Evolutionary conservation across 768 basidiomycete genomes (phyloP).

Genomic region (Serendipita sp.): DNA sequence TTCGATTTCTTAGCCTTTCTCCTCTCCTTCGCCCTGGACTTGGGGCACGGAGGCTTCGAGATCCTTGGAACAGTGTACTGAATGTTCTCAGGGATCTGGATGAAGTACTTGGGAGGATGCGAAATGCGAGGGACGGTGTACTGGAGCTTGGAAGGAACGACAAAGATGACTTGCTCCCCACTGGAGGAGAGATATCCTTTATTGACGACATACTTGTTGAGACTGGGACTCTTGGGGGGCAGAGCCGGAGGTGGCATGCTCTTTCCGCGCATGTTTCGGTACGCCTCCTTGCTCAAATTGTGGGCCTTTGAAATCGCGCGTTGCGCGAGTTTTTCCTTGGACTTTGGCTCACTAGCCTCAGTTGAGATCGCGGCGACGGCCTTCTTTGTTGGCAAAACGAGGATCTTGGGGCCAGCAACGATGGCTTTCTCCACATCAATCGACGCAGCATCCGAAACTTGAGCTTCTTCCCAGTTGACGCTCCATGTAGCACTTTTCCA

Average conservation of each 20-base stretch:
- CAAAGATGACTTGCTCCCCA: background rate
- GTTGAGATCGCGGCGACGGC: background rate
- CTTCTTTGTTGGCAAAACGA: background rate
- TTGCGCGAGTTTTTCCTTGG: background rate
- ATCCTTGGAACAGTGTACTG: background rate
- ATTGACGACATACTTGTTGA: background rate
- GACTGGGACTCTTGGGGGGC: background rate
- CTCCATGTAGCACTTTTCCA: background rate
- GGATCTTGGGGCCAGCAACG: background rate
- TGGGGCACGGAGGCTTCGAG: background rate
- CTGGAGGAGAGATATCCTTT: background rate
- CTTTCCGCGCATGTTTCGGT: background rate
- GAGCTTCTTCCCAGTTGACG: background rate
- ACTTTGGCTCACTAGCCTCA: background rate
- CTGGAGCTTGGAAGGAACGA: background rate
- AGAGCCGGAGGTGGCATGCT: background rate
- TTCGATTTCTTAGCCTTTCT: background rate
- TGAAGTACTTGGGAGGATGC: background rate
- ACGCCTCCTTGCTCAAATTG: background rate
- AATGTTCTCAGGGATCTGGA: slow-evolving; percentile 6
- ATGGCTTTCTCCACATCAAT: background rate
- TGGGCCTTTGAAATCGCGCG: background rate
- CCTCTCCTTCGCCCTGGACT: background rate
- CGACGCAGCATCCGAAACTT: no score
- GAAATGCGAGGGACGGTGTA: background rate